Conservation (phyloP, 352 stramenopile genomes). For the Pseudoperonospora humuli region DNA sequence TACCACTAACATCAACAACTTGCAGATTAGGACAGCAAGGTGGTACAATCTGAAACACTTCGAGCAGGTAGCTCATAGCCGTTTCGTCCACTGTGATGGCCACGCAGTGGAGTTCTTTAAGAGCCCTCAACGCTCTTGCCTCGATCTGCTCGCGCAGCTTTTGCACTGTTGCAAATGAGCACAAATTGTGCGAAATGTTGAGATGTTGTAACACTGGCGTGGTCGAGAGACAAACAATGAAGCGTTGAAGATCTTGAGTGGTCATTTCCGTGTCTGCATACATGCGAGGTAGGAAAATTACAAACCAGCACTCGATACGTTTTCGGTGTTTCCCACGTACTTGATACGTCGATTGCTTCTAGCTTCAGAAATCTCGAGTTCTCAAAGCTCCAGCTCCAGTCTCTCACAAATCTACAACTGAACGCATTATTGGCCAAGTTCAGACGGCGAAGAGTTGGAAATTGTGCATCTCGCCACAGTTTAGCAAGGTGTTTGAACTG, state of each 20-base stretch:
- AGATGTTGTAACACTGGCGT: slow-evolving; percentile 25
- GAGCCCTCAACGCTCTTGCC: slow-evolving; percentile 3
- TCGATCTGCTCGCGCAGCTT: slow-evolving; percentile 25
- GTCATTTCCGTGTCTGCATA: slow-evolving; percentile 34
- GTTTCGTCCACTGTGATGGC: slow-evolving; percentile 21
- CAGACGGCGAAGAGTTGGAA: slow-evolving; percentile 21
- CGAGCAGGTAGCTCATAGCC: no score
- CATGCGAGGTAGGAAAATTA: neutral
- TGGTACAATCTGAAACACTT: slow-evolving; percentile 4
- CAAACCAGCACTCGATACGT: neutral
- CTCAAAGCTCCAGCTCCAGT: slow-evolving; percentile 38
- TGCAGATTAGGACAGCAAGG: slow-evolving; percentile 10
- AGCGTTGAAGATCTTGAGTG: slow-evolving; percentile 45
- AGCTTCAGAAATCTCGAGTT: slow-evolving; percentile 36
- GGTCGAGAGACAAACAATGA: slow-evolving; percentile 36
- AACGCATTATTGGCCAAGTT: slow-evolving; percentile 37
- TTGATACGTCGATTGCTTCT: slow-evolving; percentile 34
- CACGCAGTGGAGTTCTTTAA: slow-evolving; percentile 35
- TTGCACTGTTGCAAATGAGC: slow-evolving; percentile 23
- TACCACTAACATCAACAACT: slow-evolving; percentile 23
- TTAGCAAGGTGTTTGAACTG: no score
- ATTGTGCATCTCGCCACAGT: no score
- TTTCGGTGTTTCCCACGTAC: slow-evolving; percentile 25
- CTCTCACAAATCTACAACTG: slow-evolving; percentile 52
- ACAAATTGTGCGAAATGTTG: slow-evolving; percentile 38